Evolutionary conservation across 1,139 yeast genomes (phyloP), one percentile per base, ranked within the genome.

Genomic region (Yamadazyma sp.): DNA sequence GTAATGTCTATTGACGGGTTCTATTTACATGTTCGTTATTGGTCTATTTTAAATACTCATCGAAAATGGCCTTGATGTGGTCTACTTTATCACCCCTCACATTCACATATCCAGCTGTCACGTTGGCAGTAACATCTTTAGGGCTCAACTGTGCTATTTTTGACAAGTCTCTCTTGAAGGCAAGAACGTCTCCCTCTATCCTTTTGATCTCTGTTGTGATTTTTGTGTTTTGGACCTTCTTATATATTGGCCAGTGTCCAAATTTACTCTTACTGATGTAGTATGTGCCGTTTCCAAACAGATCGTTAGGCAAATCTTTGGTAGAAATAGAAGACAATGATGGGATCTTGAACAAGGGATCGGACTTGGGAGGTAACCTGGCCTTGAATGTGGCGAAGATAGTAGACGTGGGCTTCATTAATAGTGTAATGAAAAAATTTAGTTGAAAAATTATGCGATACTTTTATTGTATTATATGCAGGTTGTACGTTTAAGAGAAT

Each of bases 231-330:
- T 68, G 75, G 41, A 70, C 56, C 44, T 81, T 82, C 43, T 73
- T 67, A 57, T 84, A 85, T 1, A 85, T 82, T 21, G 92, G 92
- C 61, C 86, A 68, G 54, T 82, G 80, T 5, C 86, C 84, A 39
- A 66, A 71, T 18, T 71, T 62, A 9, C 86, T 70, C 57, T 82
- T 79, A 29, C 67, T 60, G 25, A 84, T 62, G 52, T 56, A 63
- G 56, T 84, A 84, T 30, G 59, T 60, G 7, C 62, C 53, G 16
- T 54, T 51, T 5, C 29, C 82, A 49, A 76, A 76, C 2, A 66
- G 60, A 31, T 64, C 59, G 34, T 67, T 67, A 16, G 71, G 70
- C 31, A 68, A 56, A 21, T 66, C 66, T 14, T 44, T 39, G 32
- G 47, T 54, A 7, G 53, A 41, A 17, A 67, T 49, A 17, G 64